Evolutionary conservation across 257 asterid genomes (phyloP).

Genomic region (Solanum etuberosum): DNA sequence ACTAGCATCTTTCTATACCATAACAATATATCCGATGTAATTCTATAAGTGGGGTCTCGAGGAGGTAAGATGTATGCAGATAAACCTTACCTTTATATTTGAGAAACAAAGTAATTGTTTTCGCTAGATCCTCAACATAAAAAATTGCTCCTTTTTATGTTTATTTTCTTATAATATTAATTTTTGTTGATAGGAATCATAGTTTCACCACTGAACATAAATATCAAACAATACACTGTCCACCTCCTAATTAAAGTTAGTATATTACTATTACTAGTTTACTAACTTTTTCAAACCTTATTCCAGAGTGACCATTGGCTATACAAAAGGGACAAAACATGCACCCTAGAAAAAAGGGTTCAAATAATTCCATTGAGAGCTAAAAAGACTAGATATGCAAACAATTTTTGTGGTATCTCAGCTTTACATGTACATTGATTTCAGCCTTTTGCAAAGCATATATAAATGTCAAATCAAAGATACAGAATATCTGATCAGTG

Average conservation of each 20-base stretch:
- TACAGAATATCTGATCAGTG: not conserved
- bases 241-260: not conserved
- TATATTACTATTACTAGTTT: not conserved
- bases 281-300: not conserved
- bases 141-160: not conserved
- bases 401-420: not conserved
- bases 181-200: not conserved
- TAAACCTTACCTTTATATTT: not conserved
- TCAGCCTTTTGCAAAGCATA: slow-evolving; percentile 1
- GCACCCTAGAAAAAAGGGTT: slow-evolving; percentile 12
- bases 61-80: fast-evolving
- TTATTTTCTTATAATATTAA: not conserved
- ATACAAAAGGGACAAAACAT: not conserved
- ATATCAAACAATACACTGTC: not conserved
- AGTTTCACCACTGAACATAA: not conserved
- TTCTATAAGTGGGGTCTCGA: fast-evolving
- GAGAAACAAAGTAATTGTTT: not conserved
- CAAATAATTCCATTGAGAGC: slow-evolving; percentile 10
- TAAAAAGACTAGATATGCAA: not conserved
- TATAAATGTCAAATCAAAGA: slow-evolving; percentile 7
- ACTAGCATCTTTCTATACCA: not conserved
- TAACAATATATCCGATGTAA: not conserved
- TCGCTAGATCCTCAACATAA: not conserved
- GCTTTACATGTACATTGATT: not conserved
- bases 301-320: not conserved